A percentile compares a stretch with the other conserved stretches of the same genome.
phyloP scores from a whole-genome alignment of 805 yeast species.

The Teunomyces pallodes region DNA sequence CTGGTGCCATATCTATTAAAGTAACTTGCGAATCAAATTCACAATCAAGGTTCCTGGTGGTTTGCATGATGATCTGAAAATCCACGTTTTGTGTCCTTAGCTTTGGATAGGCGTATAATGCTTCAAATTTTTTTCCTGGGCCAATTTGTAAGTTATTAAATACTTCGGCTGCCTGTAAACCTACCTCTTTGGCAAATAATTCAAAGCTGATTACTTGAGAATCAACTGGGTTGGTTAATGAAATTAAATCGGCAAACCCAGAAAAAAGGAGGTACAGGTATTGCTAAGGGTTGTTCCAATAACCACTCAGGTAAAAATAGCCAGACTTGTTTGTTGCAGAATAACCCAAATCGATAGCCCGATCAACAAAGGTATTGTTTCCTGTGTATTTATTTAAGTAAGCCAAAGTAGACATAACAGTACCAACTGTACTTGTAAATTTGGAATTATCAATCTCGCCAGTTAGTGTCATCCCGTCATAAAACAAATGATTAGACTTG shows the following conservation, averaged over 20 bases:
- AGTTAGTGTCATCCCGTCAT: constrained; percentile 9
- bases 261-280: constrained; percentile 16
- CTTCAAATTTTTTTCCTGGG: neutral
- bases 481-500: constrained; percentile 12
- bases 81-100: neutral
- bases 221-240: neutral
- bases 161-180: constrained; percentile 13
- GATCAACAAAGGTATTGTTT: constrained; percentile 3
- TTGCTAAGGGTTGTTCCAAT: constrained; percentile 14
- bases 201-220: neutral
- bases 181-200: neutral
- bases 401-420: constrained; percentile 10
- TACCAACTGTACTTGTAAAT: constrained; percentile 14
- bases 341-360: constrained; percentile 10
- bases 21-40: constrained; percentile 3
- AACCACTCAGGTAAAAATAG: constrained; percentile 13
- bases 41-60: too few relatives aligned
- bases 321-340: constrained; percentile 10
- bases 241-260: constrained; percentile 16
- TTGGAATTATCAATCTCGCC: constrained; percentile 11
- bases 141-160: constrained; percentile 11
- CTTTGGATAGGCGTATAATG: neutral
- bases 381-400: constrained; percentile 9
- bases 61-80: too few relatives aligned
- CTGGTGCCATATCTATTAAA: constrained; percentile 20